Conservation (phyloP, 2,329 filamentous ascomycete species). For the Plectosphaerella plurivora region DNA sequence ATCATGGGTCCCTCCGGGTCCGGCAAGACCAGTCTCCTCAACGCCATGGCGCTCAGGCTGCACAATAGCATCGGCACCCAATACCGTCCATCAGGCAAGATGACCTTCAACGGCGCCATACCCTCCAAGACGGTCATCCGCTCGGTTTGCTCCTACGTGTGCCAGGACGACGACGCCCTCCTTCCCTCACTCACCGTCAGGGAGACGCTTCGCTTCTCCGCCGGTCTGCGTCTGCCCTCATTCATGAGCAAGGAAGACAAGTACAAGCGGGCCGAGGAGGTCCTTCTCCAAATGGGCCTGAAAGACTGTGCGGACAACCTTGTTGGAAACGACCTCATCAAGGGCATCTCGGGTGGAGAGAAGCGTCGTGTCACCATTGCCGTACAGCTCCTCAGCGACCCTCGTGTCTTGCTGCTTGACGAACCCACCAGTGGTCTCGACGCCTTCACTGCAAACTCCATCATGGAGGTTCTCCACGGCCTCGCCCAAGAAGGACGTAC, state of each 20-base stretch:
- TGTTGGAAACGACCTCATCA: slow-evolving; percentile 67
- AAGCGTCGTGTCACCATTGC: slow-evolving; percentile 75
- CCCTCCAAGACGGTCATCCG: slow-evolving; percentile 66
- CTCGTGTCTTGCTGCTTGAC: slow-evolving; percentile 67
- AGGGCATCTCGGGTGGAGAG: slow-evolving; percentile 76
- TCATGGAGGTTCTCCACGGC: slow-evolving; percentile 67
- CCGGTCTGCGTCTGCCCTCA: slow-evolving; percentile 63
- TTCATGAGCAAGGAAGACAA: slow-evolving; percentile 70
- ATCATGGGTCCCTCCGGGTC: slow-evolving; percentile 79
- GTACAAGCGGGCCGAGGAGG: slow-evolving; percentile 61
- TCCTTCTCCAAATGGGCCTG: slow-evolving; percentile 69
- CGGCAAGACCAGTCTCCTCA: slow-evolving; percentile 72
- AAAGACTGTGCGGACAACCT: slow-evolving; percentile 75
- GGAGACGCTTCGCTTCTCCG: slow-evolving; percentile 68
- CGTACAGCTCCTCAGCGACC: slow-evolving; percentile 72
- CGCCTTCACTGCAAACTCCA: slow-evolving; percentile 72
- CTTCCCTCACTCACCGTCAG: slow-evolving; percentile 71
- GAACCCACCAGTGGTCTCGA: slow-evolving; percentile 75
- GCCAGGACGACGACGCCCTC: slow-evolving; percentile 72
- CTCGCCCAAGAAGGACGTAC: slow-evolving; percentile 71
- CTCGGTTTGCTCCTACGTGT: slow-evolving; percentile 72
- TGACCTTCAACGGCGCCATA: slow-evolving; percentile 65
- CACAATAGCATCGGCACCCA: slow-evolving; percentile 56
- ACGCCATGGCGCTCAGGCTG: slow-evolving; percentile 66
- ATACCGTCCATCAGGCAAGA: slow-evolving; percentile 57